Conservation (phyloP, 441 rosid species). For the Flueggea neowawraea region DNA sequence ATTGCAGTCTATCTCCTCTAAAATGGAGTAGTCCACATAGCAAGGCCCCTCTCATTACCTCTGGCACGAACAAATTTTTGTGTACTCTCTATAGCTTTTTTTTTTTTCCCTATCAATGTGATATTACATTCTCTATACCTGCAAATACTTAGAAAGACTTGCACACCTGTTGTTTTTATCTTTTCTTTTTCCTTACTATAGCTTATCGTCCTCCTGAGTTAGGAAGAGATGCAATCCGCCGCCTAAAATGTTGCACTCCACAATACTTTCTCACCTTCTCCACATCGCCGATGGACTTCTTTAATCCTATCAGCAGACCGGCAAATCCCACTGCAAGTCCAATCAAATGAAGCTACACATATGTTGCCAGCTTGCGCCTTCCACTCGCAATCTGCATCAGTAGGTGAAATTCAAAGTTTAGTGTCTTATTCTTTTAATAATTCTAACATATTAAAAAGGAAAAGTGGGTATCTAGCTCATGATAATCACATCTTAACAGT, state of each 20-base stretch:
- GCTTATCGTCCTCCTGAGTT: conserved; percentile 24
- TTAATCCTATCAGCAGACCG: conserved; percentile 72
- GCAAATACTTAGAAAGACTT: conserved; percentile 14
- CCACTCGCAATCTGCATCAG: conserved; percentile 77
- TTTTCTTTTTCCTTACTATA: conserved; percentile 1
- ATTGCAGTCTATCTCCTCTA: conserved; percentile 22
- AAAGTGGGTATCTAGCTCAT: no score
- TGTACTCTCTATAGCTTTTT: conserved; percentile 1
- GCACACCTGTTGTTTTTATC: conserved; percentile 9
- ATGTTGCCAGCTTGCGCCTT: conserved; percentile 90
- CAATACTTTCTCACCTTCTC: conserved; percentile 76
- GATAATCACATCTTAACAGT: no score
- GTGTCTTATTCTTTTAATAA: neutral
- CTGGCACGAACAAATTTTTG: neutral
- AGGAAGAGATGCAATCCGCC: conserved; percentile 18
- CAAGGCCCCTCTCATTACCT: conserved; percentile 18
- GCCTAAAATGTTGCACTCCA: conserved; percentile 68
- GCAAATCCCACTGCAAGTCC: conserved; percentile 95
- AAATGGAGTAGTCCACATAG: conserved; percentile 35
- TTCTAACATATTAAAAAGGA: no score
- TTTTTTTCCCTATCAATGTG: neutral
- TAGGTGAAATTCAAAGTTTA: neutral
- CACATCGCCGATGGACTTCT: conserved; percentile 84
- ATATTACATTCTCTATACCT: conserved; percentile 20
- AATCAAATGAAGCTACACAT: conserved; percentile 84